These are phyloP conservation scores for Taphrina pruni DNA, from an alignment of 1,139 yeast genomes.

Conservation along the genomic window DNA sequence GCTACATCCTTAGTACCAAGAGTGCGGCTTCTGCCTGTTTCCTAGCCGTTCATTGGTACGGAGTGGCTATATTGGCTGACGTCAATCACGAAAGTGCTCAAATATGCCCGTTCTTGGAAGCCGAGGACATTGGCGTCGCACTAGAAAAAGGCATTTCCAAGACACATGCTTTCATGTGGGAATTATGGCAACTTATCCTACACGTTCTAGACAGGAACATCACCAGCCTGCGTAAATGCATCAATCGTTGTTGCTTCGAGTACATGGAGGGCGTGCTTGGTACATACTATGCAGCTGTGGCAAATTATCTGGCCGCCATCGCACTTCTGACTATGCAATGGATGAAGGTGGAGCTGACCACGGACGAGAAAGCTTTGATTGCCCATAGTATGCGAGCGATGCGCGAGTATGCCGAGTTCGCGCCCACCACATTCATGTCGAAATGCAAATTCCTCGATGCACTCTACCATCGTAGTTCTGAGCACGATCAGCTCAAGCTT, in stretches of 20 bases:
- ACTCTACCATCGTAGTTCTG: background rate
- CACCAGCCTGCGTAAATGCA: background rate
- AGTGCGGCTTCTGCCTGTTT: constrained; percentile 14
- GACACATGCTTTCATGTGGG: constrained; percentile 26
- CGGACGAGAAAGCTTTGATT: background rate
- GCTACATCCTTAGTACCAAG: constrained; percentile 4
- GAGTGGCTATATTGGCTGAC: background rate
- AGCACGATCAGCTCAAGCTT: constrained; percentile 2
- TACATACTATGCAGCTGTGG: constrained; percentile 17
- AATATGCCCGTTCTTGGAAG: background rate
- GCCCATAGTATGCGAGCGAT: background rate
- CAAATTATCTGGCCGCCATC: background rate
- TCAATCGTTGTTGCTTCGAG: constrained; percentile 7
- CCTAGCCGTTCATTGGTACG: constrained; percentile 12
- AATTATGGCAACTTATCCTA: constrained; percentile 3
- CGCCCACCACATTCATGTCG: constrained; percentile 19
- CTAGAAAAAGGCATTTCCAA: background rate
- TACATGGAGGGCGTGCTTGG: constrained; percentile 17
- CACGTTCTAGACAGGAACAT: background rate
- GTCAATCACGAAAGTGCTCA: background rate
- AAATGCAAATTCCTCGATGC: constrained; percentile 17
- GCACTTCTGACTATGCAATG: background rate
- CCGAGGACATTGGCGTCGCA: background rate
- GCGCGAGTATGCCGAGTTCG: constrained; percentile 16
- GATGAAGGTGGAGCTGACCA: constrained; percentile 1